Conservation (phyloP, 352 stramenopile genomes). For the Globisporangium emineosum region DNA sequence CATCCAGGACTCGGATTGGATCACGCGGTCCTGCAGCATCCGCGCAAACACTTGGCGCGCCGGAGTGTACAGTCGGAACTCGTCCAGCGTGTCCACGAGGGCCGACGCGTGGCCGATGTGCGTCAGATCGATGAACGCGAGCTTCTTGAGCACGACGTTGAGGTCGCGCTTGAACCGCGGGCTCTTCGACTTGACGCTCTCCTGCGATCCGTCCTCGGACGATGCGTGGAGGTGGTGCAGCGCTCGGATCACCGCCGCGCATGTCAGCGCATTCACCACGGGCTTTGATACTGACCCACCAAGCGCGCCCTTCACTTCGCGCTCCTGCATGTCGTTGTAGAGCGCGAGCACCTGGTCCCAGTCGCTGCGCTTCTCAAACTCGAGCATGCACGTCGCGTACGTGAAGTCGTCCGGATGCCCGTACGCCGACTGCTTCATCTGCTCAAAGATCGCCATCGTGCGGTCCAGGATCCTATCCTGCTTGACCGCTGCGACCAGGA, state of each 20-base stretch:
- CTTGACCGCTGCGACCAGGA: slow-evolving; percentile 47
- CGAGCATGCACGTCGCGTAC: slow-evolving; percentile 58
- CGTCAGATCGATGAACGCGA: slow-evolving; percentile 32
- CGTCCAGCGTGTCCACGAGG: slow-evolving; percentile 58
- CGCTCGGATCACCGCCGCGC: slow-evolving; percentile 42
- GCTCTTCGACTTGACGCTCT: slow-evolving; percentile 13
- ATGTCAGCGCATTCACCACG: slow-evolving; percentile 50
- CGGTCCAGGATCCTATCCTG: slow-evolving; percentile 21
- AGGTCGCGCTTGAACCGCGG: slow-evolving; percentile 35
- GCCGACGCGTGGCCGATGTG: slow-evolving; percentile 51
- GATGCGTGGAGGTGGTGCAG: slow-evolving; percentile 29
- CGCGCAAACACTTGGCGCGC: slow-evolving; percentile 48
- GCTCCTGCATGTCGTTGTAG: slow-evolving; percentile 55
- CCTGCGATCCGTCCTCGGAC: not conserved
- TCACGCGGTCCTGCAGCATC: slow-evolving; percentile 38
- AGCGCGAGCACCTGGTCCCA: slow-evolving; percentile 47
- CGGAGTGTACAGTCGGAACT: slow-evolving; percentile 43
- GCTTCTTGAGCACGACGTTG: slow-evolving; percentile 42
- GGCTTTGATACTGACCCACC: slow-evolving; percentile 7
- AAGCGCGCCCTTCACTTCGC: slow-evolving; percentile 20
- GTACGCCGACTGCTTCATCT: slow-evolving; percentile 34
- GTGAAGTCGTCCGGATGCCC: slow-evolving; percentile 57
- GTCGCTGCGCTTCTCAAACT: slow-evolving; percentile 43
- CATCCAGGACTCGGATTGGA: slow-evolving; percentile 40
- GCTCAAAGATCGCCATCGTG: slow-evolving; percentile 40